Conservation (phyloP, 2,329 filamentous ascomycete genomes). For the Exophiala mesophila region DNA sequence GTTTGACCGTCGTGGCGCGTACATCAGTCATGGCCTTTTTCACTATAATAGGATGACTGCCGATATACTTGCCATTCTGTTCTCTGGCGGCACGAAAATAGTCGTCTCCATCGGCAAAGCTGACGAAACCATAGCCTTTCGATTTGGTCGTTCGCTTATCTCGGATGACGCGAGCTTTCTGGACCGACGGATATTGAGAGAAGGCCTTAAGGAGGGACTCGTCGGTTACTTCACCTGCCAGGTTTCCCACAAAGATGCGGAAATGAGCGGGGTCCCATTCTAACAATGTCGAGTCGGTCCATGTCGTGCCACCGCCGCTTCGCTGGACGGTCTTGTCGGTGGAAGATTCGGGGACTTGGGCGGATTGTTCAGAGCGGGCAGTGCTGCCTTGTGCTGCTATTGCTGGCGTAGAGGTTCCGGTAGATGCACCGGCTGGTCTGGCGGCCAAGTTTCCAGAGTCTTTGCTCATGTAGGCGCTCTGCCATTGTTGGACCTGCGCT, state of each 20-base stretch:
- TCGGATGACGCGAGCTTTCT: conserved; percentile 87
- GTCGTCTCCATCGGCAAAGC: conserved; percentile 90
- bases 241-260: conserved; percentile 91
- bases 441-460: conserved; percentile 41
- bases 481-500: conserved; percentile 90
- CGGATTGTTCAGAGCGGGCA: conserved; percentile 32
- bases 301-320: conserved; percentile 83
- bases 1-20: conserved; percentile 63
- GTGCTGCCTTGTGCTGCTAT: conserved; percentile 29
- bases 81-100: conserved; percentile 95
- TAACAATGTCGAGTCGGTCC: conserved; percentile 81
- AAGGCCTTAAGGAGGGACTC: conserved; percentile 94
- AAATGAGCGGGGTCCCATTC: conserved; percentile 97
- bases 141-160: conserved; percentile 96
- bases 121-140: conserved; percentile 94
- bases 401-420: conserved; percentile 25
- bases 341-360: conserved; percentile 39
- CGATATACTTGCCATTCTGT: conserved; percentile 99
- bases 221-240: conserved; percentile 95
- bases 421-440: conserved; percentile 9
- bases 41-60: conserved; percentile 86
- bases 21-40: conserved; percentile 90
- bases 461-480: conserved; percentile 74
- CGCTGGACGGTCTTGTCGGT: conserved; percentile 73
- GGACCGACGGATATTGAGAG: conserved; percentile 75